Percentiles rank a stretch among this genome's conserved stretches.
phyloP scores from a whole-genome alignment of 352 stramenopile species.

The Pythium pyrilobum region DNA sequence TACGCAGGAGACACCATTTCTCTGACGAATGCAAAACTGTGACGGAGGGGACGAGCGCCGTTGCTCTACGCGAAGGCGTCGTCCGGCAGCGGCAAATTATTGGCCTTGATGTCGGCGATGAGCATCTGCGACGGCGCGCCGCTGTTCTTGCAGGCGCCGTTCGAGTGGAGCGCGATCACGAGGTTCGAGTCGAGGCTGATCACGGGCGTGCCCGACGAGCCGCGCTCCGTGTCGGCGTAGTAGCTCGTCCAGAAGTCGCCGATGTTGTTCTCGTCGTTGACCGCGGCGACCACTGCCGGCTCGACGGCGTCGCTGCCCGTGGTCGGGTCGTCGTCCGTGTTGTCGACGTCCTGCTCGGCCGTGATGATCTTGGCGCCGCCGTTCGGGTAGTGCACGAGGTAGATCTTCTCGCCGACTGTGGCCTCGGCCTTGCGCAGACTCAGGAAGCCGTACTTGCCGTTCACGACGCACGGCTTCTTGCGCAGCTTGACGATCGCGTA shows the following conservation, averaged over 20 bases:
- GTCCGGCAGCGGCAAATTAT: conserved; percentile 25
- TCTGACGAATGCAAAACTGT: too few relatives aligned
- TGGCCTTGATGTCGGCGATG: conserved; percentile 30
- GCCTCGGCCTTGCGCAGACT: conserved; percentile 15
- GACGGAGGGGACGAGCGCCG: too few relatives aligned
- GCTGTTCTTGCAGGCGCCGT: conserved; percentile 27
- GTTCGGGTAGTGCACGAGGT: conserved; percentile 26
- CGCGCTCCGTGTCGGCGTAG: conserved; percentile 29
- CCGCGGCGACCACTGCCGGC: conserved; percentile 13
- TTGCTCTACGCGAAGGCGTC: conserved; percentile 30
- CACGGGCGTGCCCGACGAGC: conserved; percentile 26
- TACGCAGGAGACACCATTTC: too few relatives aligned
- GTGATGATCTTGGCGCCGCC: conserved; percentile 29
- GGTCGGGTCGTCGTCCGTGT: conserved; percentile 25
- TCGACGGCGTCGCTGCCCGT: conserved; percentile 10
- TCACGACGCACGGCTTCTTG: conserved; percentile 21
- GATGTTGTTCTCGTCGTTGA: conserved; percentile 23
- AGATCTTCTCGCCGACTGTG: conserved; percentile 22
- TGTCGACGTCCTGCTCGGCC: conserved; percentile 23
- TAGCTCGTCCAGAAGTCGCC: conserved; percentile 27
- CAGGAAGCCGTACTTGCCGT: conserved; percentile 30
- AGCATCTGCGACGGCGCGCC: conserved; percentile 33
- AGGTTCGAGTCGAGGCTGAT: conserved; percentile 17
- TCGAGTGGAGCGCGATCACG: conserved; percentile 29
- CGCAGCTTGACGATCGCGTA: conserved; percentile 35